phyloP scores from a whole-genome alignment of 2,329 filamentous ascomycete genomes.

The Arthrobotrys megalospora region DNA sequence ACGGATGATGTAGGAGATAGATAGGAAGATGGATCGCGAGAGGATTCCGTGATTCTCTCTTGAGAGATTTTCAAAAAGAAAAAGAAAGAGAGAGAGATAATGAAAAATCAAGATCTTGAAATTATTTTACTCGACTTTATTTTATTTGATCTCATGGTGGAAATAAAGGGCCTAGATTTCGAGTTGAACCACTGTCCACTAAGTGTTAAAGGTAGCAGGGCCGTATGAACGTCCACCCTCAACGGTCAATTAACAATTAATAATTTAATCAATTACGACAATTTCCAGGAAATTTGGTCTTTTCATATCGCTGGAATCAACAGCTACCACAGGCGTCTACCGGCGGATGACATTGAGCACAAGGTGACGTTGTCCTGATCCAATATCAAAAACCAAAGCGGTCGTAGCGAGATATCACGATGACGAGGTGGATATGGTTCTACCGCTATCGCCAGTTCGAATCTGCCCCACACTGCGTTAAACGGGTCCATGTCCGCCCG shows the following conservation, averaged over 20 bases:
- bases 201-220: neutral
- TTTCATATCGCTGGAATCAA: slow-evolving; percentile 11
- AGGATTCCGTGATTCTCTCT: slow-evolving; percentile 46
- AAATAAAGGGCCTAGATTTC: slow-evolving; percentile 36
- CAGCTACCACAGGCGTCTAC: slow-evolving; percentile 7
- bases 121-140: slow-evolving; percentile 11
- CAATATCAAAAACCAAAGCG: slow-evolving; percentile 29
- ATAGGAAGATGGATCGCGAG: slow-evolving; percentile 28
- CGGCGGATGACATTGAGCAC: slow-evolving; percentile 7
- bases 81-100: slow-evolving; percentile 9
- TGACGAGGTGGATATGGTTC: slow-evolving; percentile 29
- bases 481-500: slow-evolving; percentile 4
- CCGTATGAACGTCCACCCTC: neutral
- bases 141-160: slow-evolving; percentile 6
- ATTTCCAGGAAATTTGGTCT: slow-evolving; percentile 47
- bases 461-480: slow-evolving; percentile 33
- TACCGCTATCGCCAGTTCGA: slow-evolving; percentile 28
- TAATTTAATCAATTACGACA: slow-evolving; percentile 13
- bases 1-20: slow-evolving; percentile 22
- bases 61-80: slow-evolving; percentile 6
- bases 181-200: neutral
- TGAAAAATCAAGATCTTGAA: slow-evolving; percentile 35
- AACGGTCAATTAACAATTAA: slow-evolving; percentile 9
- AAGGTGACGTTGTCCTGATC: slow-evolving; percentile 25
- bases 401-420: slow-evolving; percentile 22